These are phyloP conservation scores for Geotrichum aggregatum DNA, from an alignment of 1,139 yeast genomes.

Conservation along the genomic window DNA sequence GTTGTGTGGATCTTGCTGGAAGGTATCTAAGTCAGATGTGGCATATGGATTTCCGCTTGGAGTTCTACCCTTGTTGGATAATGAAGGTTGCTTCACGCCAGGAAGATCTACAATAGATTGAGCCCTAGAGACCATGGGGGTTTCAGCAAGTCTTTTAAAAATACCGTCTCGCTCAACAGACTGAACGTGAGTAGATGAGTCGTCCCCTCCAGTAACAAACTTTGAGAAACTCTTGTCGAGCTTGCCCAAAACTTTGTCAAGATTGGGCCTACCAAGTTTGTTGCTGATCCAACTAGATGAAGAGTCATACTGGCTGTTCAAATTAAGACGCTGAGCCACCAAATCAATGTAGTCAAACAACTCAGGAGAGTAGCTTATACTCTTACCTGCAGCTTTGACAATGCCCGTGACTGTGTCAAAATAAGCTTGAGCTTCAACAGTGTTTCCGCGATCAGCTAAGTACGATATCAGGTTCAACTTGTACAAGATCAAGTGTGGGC, in stretches of 20 bases:
- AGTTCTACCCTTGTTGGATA: conserved; percentile 6
- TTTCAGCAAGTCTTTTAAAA: conserved; percentile 56
- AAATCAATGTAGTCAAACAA: conserved; percentile 42
- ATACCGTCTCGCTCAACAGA: conserved; percentile 47
- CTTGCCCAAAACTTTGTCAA: conserved; percentile 85
- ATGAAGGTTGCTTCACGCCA: conserved; percentile 20
- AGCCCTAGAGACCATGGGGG: conserved; percentile 25
- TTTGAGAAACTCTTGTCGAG: conserved; percentile 71
- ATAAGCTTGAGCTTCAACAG: conserved; percentile 55
- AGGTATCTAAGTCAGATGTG: background rate
- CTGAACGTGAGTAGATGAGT: conserved; percentile 28
- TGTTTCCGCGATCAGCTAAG: conserved; percentile 60
- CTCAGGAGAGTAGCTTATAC: conserved; percentile 42
- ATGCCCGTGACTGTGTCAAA: conserved; percentile 50
- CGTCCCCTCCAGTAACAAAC: conserved; percentile 86
- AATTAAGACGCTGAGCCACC: conserved; percentile 28
- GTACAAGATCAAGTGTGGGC: conserved; percentile 53
- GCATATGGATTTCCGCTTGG: background rate
- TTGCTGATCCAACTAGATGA: conserved; percentile 59
- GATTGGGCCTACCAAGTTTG: conserved; percentile 66
- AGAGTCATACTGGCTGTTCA: conserved; percentile 39
- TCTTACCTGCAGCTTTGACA: conserved; percentile 46
- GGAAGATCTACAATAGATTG: conserved; percentile 15
- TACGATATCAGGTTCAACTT: conserved; percentile 60
- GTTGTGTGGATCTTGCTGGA: background rate